phyloP scores from a whole-genome alignment of 352 stramenopile species.

The Phytophthora sojae region DNA sequence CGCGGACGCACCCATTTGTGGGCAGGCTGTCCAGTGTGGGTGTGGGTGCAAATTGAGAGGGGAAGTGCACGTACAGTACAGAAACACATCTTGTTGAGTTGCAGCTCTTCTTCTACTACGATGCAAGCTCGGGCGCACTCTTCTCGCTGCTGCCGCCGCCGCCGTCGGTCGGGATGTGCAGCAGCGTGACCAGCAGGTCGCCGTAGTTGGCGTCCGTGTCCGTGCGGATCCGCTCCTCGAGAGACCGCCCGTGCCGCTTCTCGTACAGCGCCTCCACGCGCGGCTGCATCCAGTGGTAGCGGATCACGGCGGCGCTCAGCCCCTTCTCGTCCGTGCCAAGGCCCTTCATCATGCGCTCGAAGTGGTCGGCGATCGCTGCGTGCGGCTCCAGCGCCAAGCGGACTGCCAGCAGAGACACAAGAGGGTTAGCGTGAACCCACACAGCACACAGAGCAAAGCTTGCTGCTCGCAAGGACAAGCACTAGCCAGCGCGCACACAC shows the following conservation, averaged over 20 bases:
- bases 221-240: slow-evolving; percentile 61
- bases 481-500: slow-evolving; percentile 20
- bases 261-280: slow-evolving; percentile 53
- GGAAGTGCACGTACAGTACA: slow-evolving; percentile 18
- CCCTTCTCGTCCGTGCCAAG: slow-evolving; percentile 66
- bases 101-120: slow-evolving; percentile 16
- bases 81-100: slow-evolving; percentile 17
- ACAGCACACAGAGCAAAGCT: not conserved
- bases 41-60: not conserved
- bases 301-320: slow-evolving; percentile 60
- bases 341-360: slow-evolving; percentile 69
- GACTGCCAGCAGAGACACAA: slow-evolving; percentile 42
- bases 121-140: slow-evolving; percentile 8
- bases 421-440: not conserved
- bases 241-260: slow-evolving; percentile 47
- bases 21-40: not conserved
- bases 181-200: slow-evolving; percentile 56
- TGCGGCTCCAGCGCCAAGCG: slow-evolving; percentile 61
- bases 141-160: not conserved
- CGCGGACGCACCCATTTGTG: not conserved
- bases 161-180: slow-evolving; percentile 43
- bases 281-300: slow-evolving; percentile 60
- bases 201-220: slow-evolving; percentile 68
- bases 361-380: slow-evolving; percentile 54
- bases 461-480: too few relatives aligned